Evolutionary conservation across 257 asterid species (phyloP).

Genomic region (Galeopsis tetrahit): DNA sequence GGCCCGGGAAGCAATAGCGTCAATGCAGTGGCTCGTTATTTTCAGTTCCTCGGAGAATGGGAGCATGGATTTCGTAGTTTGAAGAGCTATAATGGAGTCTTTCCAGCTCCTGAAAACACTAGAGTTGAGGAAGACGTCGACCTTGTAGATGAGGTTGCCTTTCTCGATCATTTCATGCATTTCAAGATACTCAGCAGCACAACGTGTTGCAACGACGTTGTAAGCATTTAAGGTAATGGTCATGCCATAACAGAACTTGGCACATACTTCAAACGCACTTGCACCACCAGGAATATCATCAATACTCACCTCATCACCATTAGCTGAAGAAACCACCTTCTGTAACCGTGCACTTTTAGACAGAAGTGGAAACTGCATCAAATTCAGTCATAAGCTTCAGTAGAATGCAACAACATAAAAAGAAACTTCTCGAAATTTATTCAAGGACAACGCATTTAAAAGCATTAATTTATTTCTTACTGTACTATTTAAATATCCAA

Average conservation of each 20-base stretch:
- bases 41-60: conserved; percentile 79
- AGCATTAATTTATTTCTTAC: too few species aligned
- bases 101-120: conserved; percentile 94
- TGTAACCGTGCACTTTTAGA: conserved; percentile 80
- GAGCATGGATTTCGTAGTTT: conserved; percentile 57
- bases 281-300: conserved; percentile 91
- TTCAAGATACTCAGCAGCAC: conserved; percentile 93
- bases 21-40: conserved; percentile 68
- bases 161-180: conserved; percentile 85
- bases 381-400: conserved; percentile 11
- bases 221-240: conserved; percentile 85
- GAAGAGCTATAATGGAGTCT: conserved; percentile 91
- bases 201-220: conserved; percentile 73
- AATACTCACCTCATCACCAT: conserved; percentile 60
- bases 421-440: neutral
- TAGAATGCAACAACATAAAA: neutral
- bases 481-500: neutral
- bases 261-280: conserved; percentile 79
- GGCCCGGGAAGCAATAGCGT: conserved; percentile 81
- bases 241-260: conserved; percentile 93
- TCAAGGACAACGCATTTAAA: neutral
- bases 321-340: conserved; percentile 63
- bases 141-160: conserved; percentile 84
- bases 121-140: conserved; percentile 82
- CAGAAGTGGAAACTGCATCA: conserved; percentile 83